These are phyloP conservation scores for Paradendryphiella salina DNA, from an alignment of 2,329 filamentous ascomycete species.

Conservation along the genomic window DNA sequence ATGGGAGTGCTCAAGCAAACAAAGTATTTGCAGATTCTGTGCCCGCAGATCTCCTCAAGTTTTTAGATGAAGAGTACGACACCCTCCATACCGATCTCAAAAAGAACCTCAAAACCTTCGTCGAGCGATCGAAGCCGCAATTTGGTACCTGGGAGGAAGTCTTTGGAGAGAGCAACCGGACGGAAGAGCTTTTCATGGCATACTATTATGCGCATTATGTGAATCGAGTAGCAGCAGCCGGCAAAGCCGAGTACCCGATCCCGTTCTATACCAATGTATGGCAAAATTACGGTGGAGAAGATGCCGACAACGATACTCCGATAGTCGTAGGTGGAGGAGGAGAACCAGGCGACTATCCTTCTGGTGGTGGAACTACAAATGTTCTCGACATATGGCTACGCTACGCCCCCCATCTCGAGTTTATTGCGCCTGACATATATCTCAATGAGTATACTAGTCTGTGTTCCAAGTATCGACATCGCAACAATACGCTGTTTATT, in stretches of 20 bases:
- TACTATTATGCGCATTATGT: slow-evolving; percentile 51
- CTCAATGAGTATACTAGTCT: slow-evolving; percentile 54
- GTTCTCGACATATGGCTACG: slow-evolving; percentile 53
- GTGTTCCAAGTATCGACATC: slow-evolving; percentile 52
- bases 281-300: slow-evolving; percentile 46
- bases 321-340: slow-evolving; percentile 50
- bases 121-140: slow-evolving; percentile 10
- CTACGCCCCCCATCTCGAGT: slow-evolving; percentile 51
- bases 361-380: slow-evolving; percentile 44
- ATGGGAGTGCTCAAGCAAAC: slow-evolving; percentile 48
- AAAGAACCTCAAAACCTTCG: slow-evolving; percentile 6
- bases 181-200: slow-evolving; percentile 56
- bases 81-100: slow-evolving; percentile 28
- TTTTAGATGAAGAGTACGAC: slow-evolving; percentile 38
- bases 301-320: slow-evolving; percentile 34
- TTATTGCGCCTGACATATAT: slow-evolving; percentile 56
- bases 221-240: slow-evolving; percentile 48
- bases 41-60: slow-evolving; percentile 43
- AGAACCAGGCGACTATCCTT: slow-evolving; percentile 54
- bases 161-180: slow-evolving; percentile 45
- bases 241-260: slow-evolving; percentile 49
- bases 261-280: slow-evolving; percentile 55
- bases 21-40: slow-evolving; percentile 45
- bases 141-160: slow-evolving; percentile 45
- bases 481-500: slow-evolving; percentile 55